Evolutionary conservation across 192 early-diverging fungal species (phyloP), one percentile per base, ranked within the genome.

Genomic region (Entomortierella lignicola): DNA sequence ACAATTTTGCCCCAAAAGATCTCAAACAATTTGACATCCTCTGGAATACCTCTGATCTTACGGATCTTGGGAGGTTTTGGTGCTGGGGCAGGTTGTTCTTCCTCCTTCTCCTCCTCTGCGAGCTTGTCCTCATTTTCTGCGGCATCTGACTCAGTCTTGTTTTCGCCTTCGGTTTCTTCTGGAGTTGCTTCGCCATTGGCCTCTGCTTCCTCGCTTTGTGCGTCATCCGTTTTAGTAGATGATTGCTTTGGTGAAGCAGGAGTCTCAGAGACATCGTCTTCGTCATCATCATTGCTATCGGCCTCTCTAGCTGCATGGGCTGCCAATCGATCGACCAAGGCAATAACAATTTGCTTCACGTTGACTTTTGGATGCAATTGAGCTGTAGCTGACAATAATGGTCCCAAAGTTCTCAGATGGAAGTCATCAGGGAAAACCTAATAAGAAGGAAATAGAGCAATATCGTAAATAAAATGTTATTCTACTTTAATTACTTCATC

Each of bases 1-100:
- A 92, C 93, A 67, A 99, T 94, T 77, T 99, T 97, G 31, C 80
- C 85, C 98, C 98, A 99, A 81, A 99, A 99, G 31, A 98, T 94
- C 56, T 94, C 94, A 87, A 99, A 99, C 20, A 99, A 83, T 53
- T 90, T 86, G 21, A 95, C 92, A 69, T 95, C 94, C 37, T 93
- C 89, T 8, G 94, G 95, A 59, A 96, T 95, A 18, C 93, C 95
- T 64, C 89, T 87, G 39, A 85, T 84, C 63, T 87, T 87, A 41
- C 77, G 84, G 8, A 86, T 81, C 32, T 74, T 77, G 25, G 74
- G 60, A 25, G 82, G 63, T 23, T 81, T 61, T 51, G 69, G 56
- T 2, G 71, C 61, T 59, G 83, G 62, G 17, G 72, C 53, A 6
- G 65, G 50, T 48, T 81, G 69, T 32, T 74, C 77, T 41, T 66